Evolutionary conservation across 2,329 filamentous ascomycete genomes (phyloP).

Genomic region (Alternaria gansuensis): DNA sequence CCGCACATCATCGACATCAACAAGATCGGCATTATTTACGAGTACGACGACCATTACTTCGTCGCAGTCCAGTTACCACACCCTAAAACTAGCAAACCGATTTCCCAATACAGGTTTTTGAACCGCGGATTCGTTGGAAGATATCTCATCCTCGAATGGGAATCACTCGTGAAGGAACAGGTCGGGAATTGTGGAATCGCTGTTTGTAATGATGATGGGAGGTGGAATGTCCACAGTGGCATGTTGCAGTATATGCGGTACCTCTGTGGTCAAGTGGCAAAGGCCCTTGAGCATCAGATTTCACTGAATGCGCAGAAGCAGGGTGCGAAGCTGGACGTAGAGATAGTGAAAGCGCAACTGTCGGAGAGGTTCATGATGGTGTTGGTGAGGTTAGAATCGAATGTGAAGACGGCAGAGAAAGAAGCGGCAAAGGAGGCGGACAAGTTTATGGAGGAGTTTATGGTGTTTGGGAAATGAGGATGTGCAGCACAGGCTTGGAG

Average conservation of each 20-base stretch:
- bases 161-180: background rate
- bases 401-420: background rate
- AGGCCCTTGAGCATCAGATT: background rate
- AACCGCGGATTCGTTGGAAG: background rate
- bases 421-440: background rate
- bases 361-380: background rate
- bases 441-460: slow-evolving; percentile 15
- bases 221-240: slow-evolving; percentile 8
- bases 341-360: background rate
- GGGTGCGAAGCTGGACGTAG: background rate
- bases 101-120: background rate
- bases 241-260: slow-evolving; percentile 5
- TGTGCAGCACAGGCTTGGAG: background rate
- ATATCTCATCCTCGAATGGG: slow-evolving; percentile 11
- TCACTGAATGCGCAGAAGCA: background rate
- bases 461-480: slow-evolving; percentile 11
- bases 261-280: background rate
- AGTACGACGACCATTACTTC: slow-evolving; percentile 7
- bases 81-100: background rate
- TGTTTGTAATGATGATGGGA: background rate
- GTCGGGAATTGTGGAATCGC: slow-evolving; percentile 5
- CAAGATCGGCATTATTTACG: slow-evolving; percentile 15
- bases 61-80: background rate
- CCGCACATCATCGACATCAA: slow-evolving; percentile 10
- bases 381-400: background rate